These are phyloP conservation scores for Oryza meridionalis DNA, from an alignment of 176 grass and related monocot genomes.

Conservation along the genomic window DNA sequence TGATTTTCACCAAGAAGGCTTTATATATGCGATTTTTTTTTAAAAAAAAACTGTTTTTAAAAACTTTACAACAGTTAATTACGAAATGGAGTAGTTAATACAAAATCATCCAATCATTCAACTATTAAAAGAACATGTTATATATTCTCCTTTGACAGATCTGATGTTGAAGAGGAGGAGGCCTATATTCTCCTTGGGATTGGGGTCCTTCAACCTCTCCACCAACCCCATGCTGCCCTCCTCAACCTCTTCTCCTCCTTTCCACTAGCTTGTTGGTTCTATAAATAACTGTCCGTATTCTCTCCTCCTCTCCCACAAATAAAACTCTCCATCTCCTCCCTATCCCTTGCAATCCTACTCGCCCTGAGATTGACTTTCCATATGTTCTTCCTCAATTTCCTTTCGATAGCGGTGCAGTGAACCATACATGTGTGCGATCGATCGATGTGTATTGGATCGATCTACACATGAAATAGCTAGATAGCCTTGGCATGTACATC, in stretches of 20 bases:
- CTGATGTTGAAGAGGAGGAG: not conserved
- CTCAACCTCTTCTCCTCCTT: not conserved
- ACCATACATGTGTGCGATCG: not conserved
- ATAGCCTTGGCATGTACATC: not conserved
- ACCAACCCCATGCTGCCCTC: not conserved
- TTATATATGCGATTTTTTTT: no score
- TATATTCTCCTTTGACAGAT: no score
- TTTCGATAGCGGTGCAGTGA: no score
- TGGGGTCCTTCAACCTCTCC: constrained; percentile 50
- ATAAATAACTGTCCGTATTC: constrained; percentile 7
- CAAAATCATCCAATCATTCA: no score
- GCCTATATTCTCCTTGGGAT: constrained; percentile 71
- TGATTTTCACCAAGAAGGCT: no score
- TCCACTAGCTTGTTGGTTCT: not conserved
- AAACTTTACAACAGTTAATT: no score
- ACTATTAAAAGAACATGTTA: no score
- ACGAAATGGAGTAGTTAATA: no score
- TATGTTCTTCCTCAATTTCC: not conserved
- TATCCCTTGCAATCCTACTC: not conserved
- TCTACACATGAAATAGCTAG: not conserved
- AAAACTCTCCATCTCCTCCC: not conserved
- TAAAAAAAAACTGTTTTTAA: no score
- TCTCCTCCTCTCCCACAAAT: not conserved
- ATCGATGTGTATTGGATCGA: not conserved
- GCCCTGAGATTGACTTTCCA: not conserved